These are phyloP conservation scores for Dipodascus albidus DNA, from an alignment of 805 yeast species.

Conservation along the genomic window DNA sequence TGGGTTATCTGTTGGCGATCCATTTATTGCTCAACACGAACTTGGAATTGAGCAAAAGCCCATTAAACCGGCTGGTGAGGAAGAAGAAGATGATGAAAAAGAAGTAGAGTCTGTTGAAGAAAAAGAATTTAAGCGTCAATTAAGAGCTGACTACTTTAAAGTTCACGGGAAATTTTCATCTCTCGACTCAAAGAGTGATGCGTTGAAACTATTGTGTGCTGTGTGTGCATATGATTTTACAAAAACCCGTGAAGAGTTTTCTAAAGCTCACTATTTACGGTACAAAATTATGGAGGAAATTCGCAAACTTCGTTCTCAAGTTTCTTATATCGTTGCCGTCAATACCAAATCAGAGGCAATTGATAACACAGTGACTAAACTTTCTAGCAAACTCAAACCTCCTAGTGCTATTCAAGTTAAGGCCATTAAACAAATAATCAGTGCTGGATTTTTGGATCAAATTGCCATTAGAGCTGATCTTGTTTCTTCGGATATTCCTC, in stretches of 20 bases:
- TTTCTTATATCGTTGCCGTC: conserved; percentile 60
- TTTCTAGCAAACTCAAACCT: conserved; percentile 39
- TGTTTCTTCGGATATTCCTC: conserved; percentile 42
- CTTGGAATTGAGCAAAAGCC: conserved; percentile 37
- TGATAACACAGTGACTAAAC: conserved; percentile 40
- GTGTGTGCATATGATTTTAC: conserved; percentile 78
- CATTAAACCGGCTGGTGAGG: conserved; percentile 6
- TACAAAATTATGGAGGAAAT: conserved; percentile 81
- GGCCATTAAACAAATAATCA: conserved; percentile 79
- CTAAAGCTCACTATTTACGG: conserved; percentile 55
- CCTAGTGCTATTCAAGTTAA: conserved; percentile 62
- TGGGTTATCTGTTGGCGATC: conserved; percentile 88
- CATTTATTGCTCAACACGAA: conserved; percentile 67
- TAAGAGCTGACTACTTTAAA: conserved; percentile 42
- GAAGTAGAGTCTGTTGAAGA: conserved; percentile 16
- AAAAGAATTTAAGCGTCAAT: conserved; percentile 29
- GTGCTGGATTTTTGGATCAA: conserved; percentile 89
- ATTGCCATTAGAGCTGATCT: conserved; percentile 77
- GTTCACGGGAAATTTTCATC: conserved; percentile 51
- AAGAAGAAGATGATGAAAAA: conserved; percentile 21
- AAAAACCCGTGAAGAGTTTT: conserved; percentile 35
- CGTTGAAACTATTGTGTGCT: conserved; percentile 61
- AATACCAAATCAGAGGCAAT: conserved; percentile 28
- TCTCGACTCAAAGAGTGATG: conserved; percentile 68
- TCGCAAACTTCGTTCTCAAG: conserved; percentile 64